Conservation (phyloP, 129 eudicot species). For the Lactuca saligna region DNA sequence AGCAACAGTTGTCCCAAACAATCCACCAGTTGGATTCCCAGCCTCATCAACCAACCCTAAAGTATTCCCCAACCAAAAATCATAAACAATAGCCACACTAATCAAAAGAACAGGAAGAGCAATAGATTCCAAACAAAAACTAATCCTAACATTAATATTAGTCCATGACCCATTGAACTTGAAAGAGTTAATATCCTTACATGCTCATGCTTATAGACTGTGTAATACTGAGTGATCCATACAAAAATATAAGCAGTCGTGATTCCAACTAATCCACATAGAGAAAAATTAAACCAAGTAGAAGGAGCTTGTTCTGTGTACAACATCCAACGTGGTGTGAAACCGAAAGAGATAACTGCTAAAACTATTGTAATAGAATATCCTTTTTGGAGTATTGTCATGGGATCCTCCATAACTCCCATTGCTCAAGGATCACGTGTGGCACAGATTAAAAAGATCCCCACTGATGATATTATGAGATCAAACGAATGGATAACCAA, state of each 20-base stretch:
- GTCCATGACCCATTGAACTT: constrained; percentile 95
- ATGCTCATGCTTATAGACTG: constrained; percentile 94
- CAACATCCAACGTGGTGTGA: constrained; percentile 96
- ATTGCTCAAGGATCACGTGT: constrained; percentile 61
- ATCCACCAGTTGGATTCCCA: constrained; percentile 92
- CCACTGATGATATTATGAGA: constrained; percentile 84
- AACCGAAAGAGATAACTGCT: constrained; percentile 82
- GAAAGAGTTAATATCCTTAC: constrained; percentile 84
- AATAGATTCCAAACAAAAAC: constrained; percentile 91
- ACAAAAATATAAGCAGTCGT: constrained; percentile 86
- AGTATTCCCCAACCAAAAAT: constrained; percentile 93
- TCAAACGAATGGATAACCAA: constrained; percentile 96
- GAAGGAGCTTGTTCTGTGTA: constrained; percentile 97
- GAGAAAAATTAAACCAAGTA: constrained; percentile 88
- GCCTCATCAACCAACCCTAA: constrained; percentile 88
- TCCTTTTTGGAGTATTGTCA: constrained; percentile 93
- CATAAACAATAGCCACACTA: constrained; percentile 64
- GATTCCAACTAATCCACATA: constrained; percentile 96
- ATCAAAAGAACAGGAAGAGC: constrained; percentile 96
- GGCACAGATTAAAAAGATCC: constrained; percentile 81
- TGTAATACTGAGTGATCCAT: constrained; percentile 88
- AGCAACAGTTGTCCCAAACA: constrained; percentile 99
- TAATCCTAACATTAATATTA: constrained; percentile 88
- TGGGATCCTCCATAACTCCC: constrained; percentile 77
- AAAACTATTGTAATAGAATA: constrained; percentile 80